Evolutionary conservation across 2,329 filamentous ascomycete genomes (phyloP), one percentile per base, ranked within the genome.

Genomic region (Neopestalotiopsis clavispora): DNA sequence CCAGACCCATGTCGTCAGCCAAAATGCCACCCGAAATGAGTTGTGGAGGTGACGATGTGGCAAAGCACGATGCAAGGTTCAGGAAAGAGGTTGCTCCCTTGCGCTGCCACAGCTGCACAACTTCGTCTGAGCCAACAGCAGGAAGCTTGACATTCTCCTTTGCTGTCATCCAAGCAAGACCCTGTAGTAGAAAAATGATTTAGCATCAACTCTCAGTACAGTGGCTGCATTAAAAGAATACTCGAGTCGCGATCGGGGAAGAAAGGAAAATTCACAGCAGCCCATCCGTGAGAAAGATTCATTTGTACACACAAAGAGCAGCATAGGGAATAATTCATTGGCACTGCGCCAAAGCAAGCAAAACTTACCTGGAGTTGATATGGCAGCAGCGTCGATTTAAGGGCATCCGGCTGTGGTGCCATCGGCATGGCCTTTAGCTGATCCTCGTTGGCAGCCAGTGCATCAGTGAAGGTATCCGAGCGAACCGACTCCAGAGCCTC

Each of bases 1-100:
- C 94, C 4, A 97, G 81, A 3, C 94, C 94, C 95, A 97, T 97
- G 75, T 97, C 94, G 78, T 97, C 94, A 1, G 94, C 94, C 9
- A 97, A 85, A 64, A 97, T 94, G 40, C 94, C 94, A 20, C 94
- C 94, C 64, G 90, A 93, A 6, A 93, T 89, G 28, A 97, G 84
- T 0, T 82, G 79, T 0, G 94, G 94, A 1, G 85, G 79, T 2
- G 78, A 79, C 0, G 78, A 79, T 9, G 86, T 89, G 10, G 89
- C 86, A 76, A 90, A 95, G 66, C 90, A 90, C 0, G 90, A 95
- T 69, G 91, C 93, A 72, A 93, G 85, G 78, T 92, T 94, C 68
- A 85, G 87, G 74, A 90, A 93, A 17, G 76, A 75, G 3, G 79
- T 78, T 49, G 78, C 78, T 5, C 70, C 32, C 77, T 77, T 66